Percentiles rank a stretch among this genome's conserved stretches.
phyloP scores from a whole-genome alignment of 352 stramenopile species.

The Aphanomyces euteiches region DNA sequence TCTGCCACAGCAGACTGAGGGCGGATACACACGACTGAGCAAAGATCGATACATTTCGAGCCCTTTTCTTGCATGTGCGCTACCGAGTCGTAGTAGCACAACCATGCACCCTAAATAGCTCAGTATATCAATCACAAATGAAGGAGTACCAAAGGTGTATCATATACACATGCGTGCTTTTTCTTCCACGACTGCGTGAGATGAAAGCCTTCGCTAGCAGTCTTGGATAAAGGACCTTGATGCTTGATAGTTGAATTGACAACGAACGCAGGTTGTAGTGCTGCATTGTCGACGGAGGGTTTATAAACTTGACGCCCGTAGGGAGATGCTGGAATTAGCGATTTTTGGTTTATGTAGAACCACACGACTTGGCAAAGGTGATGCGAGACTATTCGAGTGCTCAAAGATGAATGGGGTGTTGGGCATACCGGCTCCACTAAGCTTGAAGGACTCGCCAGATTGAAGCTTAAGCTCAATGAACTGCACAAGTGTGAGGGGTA shows the following conservation, averaged over 20 bases:
- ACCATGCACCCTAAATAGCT: conserved; percentile 39
- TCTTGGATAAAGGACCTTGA: conserved; percentile 50
- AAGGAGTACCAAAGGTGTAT: conserved; percentile 42
- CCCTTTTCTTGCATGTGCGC: conserved; percentile 50
- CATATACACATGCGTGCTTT: conserved; percentile 54
- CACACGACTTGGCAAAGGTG: conserved; percentile 35
- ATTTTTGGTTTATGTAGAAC: conserved; percentile 39
- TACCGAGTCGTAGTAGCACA: conserved; percentile 74
- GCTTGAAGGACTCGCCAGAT: no score
- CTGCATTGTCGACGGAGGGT: neutral
- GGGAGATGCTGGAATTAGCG: conserved; percentile 21
- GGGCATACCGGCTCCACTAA: no score
- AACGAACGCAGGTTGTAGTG: neutral
- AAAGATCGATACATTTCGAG: conserved; percentile 61
- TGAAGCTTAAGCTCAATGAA: no score
- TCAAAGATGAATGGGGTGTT: no score
- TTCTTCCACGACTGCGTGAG: conserved; percentile 53
- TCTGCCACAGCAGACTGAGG: conserved; percentile 40
- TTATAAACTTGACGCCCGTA: neutral
- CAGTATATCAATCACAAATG: neutral
- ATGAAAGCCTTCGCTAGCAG: conserved; percentile 40
- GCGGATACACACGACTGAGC: conserved; percentile 58
- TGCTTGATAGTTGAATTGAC: neutral
- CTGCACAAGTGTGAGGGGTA: no score
- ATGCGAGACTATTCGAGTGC: conserved; percentile 35